These are phyloP conservation scores for Rosa hybrid DNA, from an alignment of 331 rosid species.

Conservation along the genomic window DNA sequence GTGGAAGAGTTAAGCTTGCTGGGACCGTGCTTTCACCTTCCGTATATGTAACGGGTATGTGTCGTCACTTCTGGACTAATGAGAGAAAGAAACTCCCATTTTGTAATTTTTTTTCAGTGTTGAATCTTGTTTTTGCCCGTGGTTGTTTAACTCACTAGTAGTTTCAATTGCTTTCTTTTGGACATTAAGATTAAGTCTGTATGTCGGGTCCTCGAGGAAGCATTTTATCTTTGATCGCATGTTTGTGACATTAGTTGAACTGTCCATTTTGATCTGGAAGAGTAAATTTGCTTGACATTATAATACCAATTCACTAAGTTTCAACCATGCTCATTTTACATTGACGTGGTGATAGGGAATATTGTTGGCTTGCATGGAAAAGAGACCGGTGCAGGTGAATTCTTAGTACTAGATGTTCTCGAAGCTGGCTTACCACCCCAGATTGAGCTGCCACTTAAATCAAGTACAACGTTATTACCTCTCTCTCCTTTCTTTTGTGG, in stretches of 20 bases:
- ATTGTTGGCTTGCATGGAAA: slow-evolving; percentile 83
- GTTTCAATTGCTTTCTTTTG: neutral
- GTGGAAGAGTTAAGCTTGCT: slow-evolving; percentile 88
- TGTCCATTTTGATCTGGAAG: neutral
- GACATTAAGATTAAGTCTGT: neutral
- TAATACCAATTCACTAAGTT: neutral
- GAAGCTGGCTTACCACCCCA: slow-evolving; percentile 94
- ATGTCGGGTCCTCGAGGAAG: neutral
- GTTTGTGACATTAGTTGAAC: neutral
- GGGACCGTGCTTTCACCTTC: slow-evolving; percentile 69
- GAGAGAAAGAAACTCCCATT: no score
- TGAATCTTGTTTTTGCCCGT: neutral
- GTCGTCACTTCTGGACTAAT: no score
- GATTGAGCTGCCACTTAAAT: slow-evolving; percentile 63
- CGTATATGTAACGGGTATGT: slow-evolving; percentile 73
- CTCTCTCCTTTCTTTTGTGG: neutral
- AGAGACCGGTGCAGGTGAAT: slow-evolving; percentile 70
- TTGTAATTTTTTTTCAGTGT: no score
- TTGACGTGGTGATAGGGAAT: slow-evolving; percentile 49
- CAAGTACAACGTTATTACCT: slow-evolving; percentile 45
- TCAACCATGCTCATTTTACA: slow-evolving; percentile 24
- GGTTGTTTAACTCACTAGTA: neutral
- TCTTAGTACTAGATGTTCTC: slow-evolving; percentile 73
- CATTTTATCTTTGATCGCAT: neutral
- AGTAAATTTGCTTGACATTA: neutral